Base-by-base conservation (phyloP, 352 stramenopile species). In the Vaucheria bursata region DNA sequence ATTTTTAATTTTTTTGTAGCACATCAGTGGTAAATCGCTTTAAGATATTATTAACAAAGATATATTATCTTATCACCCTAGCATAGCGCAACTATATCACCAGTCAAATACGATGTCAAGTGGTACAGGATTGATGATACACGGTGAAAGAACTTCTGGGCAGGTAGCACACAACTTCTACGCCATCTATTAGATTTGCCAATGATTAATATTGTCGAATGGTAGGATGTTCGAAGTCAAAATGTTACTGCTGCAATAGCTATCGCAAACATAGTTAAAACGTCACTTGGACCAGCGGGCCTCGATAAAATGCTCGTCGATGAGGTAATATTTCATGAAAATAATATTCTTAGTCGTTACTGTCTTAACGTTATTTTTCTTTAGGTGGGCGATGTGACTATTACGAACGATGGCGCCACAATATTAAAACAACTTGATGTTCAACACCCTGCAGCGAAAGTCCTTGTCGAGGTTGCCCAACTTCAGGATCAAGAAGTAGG, bases 191-290 rank as follows among this genome's bases (percentile, higher is more conserved):
- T 59, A 25, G 12, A 59, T 25, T 25, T 34, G 59, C 59, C 33
- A 35, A 29, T 29, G 29, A 2, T 37, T 2, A 2, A 31, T 36
- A n/a, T 35, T 36, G n/a, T 18, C 34, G 12, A 38, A 4, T 2
- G 36, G 82, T 91, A 95, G 84, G 92, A 97, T 78, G 91, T 97
- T 79, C 90, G 92, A 49, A 92, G 94, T 77, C 90, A 94, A 87
- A 97, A 97, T 79, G 85, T 99, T 64, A 99, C 94, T 71, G 97
- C 96, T 33, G 94, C 94, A 0, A 89, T 98, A 81, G 95, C 96
- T 38, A 97, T 99, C 69, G 95, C 97, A 68, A 99, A 99, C 88
- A 99, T 99, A 86, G 95, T 99, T 78, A 99, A 99, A 88, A 96
- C 90, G 70, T 98, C 92, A 65, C 89, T 99, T 34, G 97, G 97